Conservation (phyloP, 2,329 filamentous ascomycete genomes). For the Aaosphaeria pasadenensis region DNA sequence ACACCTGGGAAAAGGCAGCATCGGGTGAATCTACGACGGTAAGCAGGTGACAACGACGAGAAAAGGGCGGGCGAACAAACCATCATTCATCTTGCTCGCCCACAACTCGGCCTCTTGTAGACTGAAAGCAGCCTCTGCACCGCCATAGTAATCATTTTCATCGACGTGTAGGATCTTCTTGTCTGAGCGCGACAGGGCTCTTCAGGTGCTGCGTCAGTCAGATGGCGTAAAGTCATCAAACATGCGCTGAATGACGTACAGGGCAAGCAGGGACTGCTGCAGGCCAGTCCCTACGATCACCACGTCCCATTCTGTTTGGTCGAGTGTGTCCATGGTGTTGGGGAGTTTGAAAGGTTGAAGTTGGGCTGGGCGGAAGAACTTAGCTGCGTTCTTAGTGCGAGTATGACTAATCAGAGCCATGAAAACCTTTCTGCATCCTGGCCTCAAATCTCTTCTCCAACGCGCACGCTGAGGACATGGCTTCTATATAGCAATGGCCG, state of each 20-base stretch:
- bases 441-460: constrained; percentile 12
- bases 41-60: constrained; percentile 7
- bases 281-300: constrained; percentile 53
- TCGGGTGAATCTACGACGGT: constrained; percentile 8
- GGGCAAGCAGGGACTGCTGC: constrained; percentile 51
- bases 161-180: constrained; percentile 92
- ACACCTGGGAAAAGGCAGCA: constrained; percentile 28
- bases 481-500: constrained; percentile 31
- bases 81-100: constrained; percentile 49
- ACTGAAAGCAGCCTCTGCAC: constrained; percentile 79
- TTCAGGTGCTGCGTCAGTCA: constrained; percentile 71
- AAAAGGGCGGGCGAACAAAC: constrained; percentile 15
- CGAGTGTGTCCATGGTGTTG: constrained; percentile 47
- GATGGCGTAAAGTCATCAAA: constrained; percentile 44
- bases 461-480: constrained; percentile 36
- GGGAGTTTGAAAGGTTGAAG: constrained; percentile 13
- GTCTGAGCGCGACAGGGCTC: constrained; percentile 85
- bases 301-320: constrained; percentile 51
- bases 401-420: constrained; percentile 28
- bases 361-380: constrained; percentile 14
- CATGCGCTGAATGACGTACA: constrained; percentile 40
- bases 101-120: constrained; percentile 78
- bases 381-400: constrained; percentile 13
- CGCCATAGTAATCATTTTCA: constrained; percentile 83
- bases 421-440: constrained; percentile 18